Conservation (phyloP, 768 basidiomycete genomes). For the Termitomyces sp. region DNA sequence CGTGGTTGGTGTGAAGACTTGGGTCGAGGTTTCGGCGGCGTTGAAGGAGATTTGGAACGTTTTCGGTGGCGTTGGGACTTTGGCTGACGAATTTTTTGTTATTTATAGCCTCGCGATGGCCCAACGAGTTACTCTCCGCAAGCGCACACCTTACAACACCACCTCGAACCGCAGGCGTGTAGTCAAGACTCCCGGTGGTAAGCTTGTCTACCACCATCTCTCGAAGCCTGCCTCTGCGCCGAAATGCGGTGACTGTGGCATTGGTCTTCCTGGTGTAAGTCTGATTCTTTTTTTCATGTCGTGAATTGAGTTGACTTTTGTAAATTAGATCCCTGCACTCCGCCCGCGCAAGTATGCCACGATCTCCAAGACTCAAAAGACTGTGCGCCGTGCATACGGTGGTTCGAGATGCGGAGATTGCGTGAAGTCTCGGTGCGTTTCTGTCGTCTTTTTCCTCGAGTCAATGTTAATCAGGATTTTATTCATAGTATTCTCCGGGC, state of each 20-base stretch:
- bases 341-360: conserved; percentile 94
- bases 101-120: conserved; percentile 58
- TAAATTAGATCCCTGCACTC: conserved; percentile 79
- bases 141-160: conserved; percentile 98
- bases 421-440: conserved; percentile 84
- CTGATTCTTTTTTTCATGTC: not conserved
- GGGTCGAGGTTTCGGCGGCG: not conserved
- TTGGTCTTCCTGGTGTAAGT: conserved; percentile 89
- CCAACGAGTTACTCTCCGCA: conserved; percentile 99
- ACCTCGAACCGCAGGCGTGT: conserved; percentile 92
- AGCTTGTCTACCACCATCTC: conserved; percentile 96
- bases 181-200: conserved; percentile 97
- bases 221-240: conserved; percentile 90
- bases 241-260: conserved; percentile 98
- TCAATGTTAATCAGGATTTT: conserved; percentile 7
- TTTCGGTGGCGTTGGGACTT: not conserved
- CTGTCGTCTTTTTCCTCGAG: not conserved
- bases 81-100: not conserved
- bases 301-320: not conserved
- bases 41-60: not conserved
- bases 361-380: conserved; percentile 96
- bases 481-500: conserved; percentile 84
- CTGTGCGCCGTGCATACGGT: conserved; percentile 93
- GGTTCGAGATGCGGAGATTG: conserved; percentile 96
- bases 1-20: not conserved